phyloP scores from a whole-genome alignment of 2,329 filamentous ascomycete species.

The Dothidotthia symphoricarpi region DNA sequence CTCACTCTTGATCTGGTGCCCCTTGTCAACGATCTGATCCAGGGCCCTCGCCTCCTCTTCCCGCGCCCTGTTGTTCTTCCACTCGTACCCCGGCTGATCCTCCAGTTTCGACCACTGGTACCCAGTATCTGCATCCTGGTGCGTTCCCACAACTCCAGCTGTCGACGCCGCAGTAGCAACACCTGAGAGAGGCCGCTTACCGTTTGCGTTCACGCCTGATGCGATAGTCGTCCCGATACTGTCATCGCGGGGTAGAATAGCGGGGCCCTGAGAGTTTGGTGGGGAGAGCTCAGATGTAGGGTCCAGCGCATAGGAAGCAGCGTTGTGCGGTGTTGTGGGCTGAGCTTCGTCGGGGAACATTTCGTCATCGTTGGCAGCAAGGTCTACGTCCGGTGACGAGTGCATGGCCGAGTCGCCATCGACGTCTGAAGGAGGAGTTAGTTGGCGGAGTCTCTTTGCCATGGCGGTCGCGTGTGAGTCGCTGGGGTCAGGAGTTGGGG shows the following conservation, averaged over 20 bases:
- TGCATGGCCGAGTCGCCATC: constrained; percentile 60
- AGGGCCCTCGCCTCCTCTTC: constrained; percentile 39
- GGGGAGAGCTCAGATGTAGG: constrained; percentile 53
- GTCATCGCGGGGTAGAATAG: constrained; percentile 23
- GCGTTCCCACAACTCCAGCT: constrained; percentile 5
- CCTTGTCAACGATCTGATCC: constrained; percentile 38
- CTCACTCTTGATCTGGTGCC: constrained; percentile 36
- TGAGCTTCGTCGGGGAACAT: constrained; percentile 48
- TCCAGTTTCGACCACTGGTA: constrained; percentile 40
- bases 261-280: constrained; percentile 51
- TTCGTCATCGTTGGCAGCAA: constrained; percentile 38
- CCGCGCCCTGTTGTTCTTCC: constrained; percentile 38
- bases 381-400: constrained; percentile 37
- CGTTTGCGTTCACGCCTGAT: constrained; percentile 38
- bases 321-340: constrained; percentile 45
- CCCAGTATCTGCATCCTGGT: constrained; percentile 31
- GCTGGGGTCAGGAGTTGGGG: neutral
- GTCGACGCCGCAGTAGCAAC: constrained; percentile 15
- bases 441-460: constrained; percentile 11
- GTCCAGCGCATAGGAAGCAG: constrained; percentile 25
- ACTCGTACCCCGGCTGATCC: constrained; percentile 41
- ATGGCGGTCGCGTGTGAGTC: constrained; percentile 6
- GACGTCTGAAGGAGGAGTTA: constrained; percentile 41
- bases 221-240: constrained; percentile 16
- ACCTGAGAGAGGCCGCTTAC: constrained; percentile 33